These are phyloP conservation scores for Diphasiastrum complanatum DNA, from an alignment of 83 land plant species.

Conservation along the genomic window DNA sequence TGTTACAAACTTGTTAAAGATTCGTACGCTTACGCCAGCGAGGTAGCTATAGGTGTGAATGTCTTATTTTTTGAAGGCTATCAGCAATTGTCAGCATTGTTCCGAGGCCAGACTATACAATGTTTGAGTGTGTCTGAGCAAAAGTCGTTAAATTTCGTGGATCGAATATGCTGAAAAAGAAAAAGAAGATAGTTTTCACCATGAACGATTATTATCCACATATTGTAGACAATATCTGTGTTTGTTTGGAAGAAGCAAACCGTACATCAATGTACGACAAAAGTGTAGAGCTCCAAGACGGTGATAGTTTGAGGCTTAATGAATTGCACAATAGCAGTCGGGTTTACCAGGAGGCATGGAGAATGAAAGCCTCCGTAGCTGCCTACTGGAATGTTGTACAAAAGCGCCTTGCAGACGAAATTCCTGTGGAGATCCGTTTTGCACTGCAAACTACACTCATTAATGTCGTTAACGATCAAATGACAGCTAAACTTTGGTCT, in stretches of 20 bases:
- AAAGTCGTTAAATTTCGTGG: conserved; percentile 11
- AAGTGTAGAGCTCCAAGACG: not conserved
- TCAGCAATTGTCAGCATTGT: conserved; percentile 25
- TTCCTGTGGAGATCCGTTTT: conserved; percentile 21
- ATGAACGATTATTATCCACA: conserved; percentile 12
- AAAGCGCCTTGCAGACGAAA: conserved; percentile 23
- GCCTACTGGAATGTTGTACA: conserved; percentile 24
- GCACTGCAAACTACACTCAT: conserved; percentile 1
- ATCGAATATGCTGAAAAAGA: conserved; percentile 42
- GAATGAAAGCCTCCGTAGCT: conserved; percentile 19
- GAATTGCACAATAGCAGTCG: not conserved
- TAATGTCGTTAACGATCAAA: conserved; percentile 1
- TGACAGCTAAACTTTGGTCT: conserved; percentile 3
- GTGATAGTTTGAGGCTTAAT: not conserved
- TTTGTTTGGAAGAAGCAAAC: not conserved
- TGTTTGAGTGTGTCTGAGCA: conserved; percentile 15
- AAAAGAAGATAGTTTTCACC: conserved; percentile 23
- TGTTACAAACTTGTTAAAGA: conserved; percentile 15
- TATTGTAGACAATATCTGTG: conserved; percentile 1
- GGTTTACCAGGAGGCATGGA: conserved; percentile 9
- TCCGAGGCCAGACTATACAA: conserved; percentile 9
- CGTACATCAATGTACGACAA: not conserved
- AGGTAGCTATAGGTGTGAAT: conserved; percentile 21
- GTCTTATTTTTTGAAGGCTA: conserved; percentile 22
- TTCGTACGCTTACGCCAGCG: conserved; percentile 28